phyloP scores from a whole-genome alignment of 2,329 filamentous ascomycete species.

The Venturia oleaginea region DNA sequence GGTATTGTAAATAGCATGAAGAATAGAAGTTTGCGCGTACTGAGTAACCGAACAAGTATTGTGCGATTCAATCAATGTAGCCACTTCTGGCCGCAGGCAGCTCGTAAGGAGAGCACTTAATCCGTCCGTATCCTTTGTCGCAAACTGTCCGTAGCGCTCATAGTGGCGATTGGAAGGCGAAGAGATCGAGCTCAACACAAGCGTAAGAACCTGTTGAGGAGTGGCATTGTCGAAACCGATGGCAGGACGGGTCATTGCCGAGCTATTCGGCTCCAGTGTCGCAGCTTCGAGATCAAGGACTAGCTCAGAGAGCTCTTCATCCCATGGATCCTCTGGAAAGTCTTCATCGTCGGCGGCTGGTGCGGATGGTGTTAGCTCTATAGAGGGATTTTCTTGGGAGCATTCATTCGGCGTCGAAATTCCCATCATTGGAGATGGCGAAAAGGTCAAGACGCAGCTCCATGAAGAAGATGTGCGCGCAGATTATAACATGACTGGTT shows the following conservation, averaged over 20 bases:
- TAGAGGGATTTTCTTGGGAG: background rate
- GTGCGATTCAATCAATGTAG: background rate
- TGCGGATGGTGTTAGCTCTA: background rate
- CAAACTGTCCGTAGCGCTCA: conserved; percentile 8
- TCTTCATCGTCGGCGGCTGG: background rate
- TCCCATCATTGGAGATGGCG: background rate
- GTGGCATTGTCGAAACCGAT: background rate
- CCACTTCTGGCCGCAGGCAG: conserved; percentile 10
- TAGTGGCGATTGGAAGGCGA: background rate
- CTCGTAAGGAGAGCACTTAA: background rate
- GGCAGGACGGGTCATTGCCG: background rate
- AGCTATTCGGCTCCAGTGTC: background rate
- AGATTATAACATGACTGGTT: background rate
- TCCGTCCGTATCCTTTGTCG: background rate
- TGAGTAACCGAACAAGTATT: background rate
- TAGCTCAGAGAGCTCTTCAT: conserved; percentile 5
- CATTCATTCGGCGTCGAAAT: background rate
- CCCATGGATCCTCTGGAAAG: background rate
- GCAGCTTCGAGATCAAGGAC: conserved; percentile 1
- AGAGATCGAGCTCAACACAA: background rate
- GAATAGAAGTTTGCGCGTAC: background rate
- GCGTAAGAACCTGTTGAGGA: background rate
- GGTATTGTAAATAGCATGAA: background rate
- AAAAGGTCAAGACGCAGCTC: background rate
- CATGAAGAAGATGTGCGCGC: background rate